Conservation (phyloP, 768 basidiomycete species). For the Rubroboletus pulcherrimus region DNA sequence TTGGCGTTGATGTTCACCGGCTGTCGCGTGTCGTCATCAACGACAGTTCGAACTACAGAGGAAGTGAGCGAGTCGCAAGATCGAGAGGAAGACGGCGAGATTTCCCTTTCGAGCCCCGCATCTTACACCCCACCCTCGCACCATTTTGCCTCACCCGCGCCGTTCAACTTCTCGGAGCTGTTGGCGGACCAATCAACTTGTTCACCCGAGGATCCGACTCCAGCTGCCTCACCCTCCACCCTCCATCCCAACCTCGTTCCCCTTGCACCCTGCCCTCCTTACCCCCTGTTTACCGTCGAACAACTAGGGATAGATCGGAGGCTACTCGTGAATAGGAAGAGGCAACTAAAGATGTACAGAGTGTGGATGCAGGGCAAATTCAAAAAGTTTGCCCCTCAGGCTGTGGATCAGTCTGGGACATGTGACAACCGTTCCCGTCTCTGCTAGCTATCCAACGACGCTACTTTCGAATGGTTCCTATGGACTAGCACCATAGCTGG, state of each 20-base stretch:
- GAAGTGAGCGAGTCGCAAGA: slow-evolving; percentile 33
- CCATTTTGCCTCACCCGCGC: not conserved
- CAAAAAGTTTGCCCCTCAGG: slow-evolving; percentile 36
- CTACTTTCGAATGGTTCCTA: not conserved
- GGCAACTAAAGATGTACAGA: slow-evolving; percentile 95
- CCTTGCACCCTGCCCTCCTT: slow-evolving; percentile 31
- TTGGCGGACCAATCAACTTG: not conserved
- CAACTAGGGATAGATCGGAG: slow-evolving; percentile 89
- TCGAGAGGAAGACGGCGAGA: slow-evolving; percentile 13
- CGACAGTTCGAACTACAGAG: slow-evolving; percentile 31
- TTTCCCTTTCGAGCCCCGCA: not conserved
- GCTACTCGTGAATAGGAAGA: slow-evolving; percentile 88
- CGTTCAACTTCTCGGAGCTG: not conserved
- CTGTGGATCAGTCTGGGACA: not conserved
- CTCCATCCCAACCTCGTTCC: slow-evolving; percentile 34
- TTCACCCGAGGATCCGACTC: not conserved
- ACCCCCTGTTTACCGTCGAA: slow-evolving; percentile 72
- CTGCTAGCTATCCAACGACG: not conserved
- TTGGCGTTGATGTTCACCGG: slow-evolving; percentile 80
- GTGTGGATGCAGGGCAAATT: slow-evolving; percentile 94
- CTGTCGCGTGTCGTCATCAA: slow-evolving; percentile 35
- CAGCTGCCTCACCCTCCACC: slow-evolving; percentile 13
- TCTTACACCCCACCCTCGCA: slow-evolving; percentile 9
- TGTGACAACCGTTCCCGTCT: not conserved
- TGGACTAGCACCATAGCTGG: not conserved